Evolutionary conservation across 176 grass and related monocot genomes (phyloP), one percentile per base, ranked within the genome.

Genomic region (Rhipidocladum racemiflorum): DNA sequence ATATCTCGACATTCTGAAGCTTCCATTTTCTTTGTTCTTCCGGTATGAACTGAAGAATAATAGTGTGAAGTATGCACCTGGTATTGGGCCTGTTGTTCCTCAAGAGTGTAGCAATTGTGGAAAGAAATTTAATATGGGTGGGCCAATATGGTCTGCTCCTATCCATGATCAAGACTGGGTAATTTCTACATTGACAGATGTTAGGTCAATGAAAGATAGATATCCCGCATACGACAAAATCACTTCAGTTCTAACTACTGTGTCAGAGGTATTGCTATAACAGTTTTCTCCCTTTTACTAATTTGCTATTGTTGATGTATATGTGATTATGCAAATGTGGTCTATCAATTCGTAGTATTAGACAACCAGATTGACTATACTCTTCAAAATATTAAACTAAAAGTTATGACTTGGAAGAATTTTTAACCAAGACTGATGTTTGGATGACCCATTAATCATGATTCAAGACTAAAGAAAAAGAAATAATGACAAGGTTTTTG

Each of bases 151-250:
- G 89, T 99, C 96, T 65, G 96, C 92, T 72, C 96, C 92, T 44
- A 99, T 99, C 24, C 96, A 99, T 77, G 92, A 99, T 64, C 89
- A 99, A 79, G 93, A 99, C 40, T 99, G 93, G 96, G 87, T 95
- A 68, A 55, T 90, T 83, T 95, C 96, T 75, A 95, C 88, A 7
- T 74, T 95, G 82, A 59, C 87, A 77, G 85, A 74, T 81, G 89
- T 89, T 53, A 90, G 84, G 84, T 60, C 74, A 76, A 88, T 90
- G 87, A 91, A 91, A 72, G 89, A 95, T 46, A 88, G 87, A 85
- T 95, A 93, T 71, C 96, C 96, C 50, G 93, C 96, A 77, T 95
- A 93, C 16, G 60, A 95, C 21, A 99, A 95, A 82, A 91, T 99
- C 55, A 83, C 83, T 77, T 90, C 96, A 57, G 96, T 95, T 70